These are phyloP conservation scores for Coemansia sp. DNA, from an alignment of 192 early-diverging fungal species.

Conservation along the genomic window DNA sequence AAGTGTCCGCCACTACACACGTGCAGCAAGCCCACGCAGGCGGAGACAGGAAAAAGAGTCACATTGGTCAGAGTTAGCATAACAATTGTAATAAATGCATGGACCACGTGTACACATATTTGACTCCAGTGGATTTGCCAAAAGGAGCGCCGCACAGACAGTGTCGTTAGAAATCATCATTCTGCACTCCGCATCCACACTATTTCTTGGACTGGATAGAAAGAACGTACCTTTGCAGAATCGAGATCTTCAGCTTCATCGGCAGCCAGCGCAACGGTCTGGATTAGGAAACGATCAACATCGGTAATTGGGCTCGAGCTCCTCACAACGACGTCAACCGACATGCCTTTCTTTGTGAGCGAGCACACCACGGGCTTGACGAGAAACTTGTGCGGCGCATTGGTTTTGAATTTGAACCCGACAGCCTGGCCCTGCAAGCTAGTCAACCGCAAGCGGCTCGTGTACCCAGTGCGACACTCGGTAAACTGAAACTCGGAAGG, in stretches of 20 bases:
- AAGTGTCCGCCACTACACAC: conserved; percentile 46
- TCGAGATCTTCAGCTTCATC: conserved; percentile 50
- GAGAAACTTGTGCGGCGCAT: conserved; percentile 57
- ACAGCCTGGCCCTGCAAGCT: conserved; percentile 47
- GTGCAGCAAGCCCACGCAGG: neutral
- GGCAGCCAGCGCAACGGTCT: conserved; percentile 51
- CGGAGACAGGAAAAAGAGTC: no score
- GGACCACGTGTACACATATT: neutral
- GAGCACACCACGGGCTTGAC: conserved; percentile 57
- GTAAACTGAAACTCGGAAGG: conserved; percentile 55
- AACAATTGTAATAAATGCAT: neutral
- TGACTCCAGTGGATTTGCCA: neutral
- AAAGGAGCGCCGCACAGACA: no score
- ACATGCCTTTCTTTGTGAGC: conserved; percentile 41
- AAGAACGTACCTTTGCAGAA: conserved; percentile 52
- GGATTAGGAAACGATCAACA: conserved; percentile 57
- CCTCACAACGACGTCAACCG: conserved; percentile 54
- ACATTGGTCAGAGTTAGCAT: neutral
- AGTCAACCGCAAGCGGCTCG: conserved; percentile 50
- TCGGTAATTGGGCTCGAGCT: conserved; percentile 48
- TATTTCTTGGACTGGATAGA: neutral
- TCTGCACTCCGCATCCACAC: neutral
- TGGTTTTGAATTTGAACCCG: conserved; percentile 62
- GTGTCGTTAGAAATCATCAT: no score
- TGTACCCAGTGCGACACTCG: conserved; percentile 45